Evolutionary conservation across 768 basidiomycete species (phyloP).

Genomic region (Hygrocybe punicea): DNA sequence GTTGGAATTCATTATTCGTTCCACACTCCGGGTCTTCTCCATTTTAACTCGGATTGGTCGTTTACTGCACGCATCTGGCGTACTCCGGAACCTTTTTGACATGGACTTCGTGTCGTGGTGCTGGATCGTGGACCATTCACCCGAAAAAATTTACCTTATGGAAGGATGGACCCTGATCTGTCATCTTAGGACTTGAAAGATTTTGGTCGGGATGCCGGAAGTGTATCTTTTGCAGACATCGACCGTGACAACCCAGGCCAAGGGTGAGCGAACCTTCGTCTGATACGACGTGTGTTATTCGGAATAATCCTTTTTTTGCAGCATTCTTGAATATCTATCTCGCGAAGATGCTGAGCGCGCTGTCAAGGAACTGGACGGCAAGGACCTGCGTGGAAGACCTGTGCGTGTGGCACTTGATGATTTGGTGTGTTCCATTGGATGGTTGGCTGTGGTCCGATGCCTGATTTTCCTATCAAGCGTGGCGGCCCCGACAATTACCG

Average conservation of each 20-base stretch:
- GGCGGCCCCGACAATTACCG: conserved; percentile 70
- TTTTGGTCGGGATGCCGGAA: conserved; percentile 91
- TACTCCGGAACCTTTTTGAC: not conserved
- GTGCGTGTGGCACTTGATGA: conserved; percentile 71
- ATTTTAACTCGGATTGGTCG: not conserved
- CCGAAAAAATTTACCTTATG: conserved; percentile 19
- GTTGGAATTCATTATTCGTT: conserved; percentile 17
- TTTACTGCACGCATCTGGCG: not conserved
- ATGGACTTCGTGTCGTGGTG: not conserved
- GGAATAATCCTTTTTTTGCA: conserved; percentile 29
- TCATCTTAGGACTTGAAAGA: conserved; percentile 91
- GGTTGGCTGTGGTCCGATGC: conserved; percentile 1
- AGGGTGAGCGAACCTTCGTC: conserved; percentile 57
- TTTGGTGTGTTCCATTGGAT: conserved; percentile 40
- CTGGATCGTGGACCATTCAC: conserved; percentile 6
- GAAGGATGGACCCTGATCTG: conserved; percentile 38
- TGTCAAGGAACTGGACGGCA: conserved; percentile 80
- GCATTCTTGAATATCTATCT: conserved; percentile 86
- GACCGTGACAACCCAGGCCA: conserved; percentile 82
- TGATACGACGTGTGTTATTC: not conserved
- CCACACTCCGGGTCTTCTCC: not conserved
- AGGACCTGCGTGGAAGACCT: conserved; percentile 79
- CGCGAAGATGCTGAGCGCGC: conserved; percentile 92
- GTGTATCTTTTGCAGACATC: conserved; percentile 92
- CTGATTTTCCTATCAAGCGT: conserved; percentile 42